Evolutionary conservation across 192 early-diverging fungal genomes (phyloP).

Genomic region (Coemansia sp.): DNA sequence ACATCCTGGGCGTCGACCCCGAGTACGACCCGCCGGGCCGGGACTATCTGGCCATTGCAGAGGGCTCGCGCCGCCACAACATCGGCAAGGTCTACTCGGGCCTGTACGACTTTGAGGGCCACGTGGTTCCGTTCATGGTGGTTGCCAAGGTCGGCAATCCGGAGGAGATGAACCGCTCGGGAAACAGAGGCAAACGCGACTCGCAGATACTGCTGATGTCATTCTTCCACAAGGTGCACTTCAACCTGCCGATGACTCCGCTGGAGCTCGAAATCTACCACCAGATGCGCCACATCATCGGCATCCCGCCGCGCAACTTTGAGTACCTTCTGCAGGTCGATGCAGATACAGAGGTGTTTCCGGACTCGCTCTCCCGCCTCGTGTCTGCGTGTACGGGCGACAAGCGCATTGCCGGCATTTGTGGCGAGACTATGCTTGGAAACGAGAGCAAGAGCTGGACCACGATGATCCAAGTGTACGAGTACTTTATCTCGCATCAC

Average conservation of each 20-base stretch:
- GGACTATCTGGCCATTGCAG: conserved; percentile 85
- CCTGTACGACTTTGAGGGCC: conserved; percentile 87
- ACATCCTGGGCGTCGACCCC: conserved; percentile 87
- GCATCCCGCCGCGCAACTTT: conserved; percentile 78
- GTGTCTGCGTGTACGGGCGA: conserved; percentile 80
- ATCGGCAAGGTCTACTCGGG: conserved; percentile 97
- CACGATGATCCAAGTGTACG: conserved; percentile 98
- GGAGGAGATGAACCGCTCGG: conserved; percentile 79
- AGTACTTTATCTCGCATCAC: conserved; percentile 93
- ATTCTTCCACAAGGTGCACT: conserved; percentile 95
- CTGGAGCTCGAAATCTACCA: conserved; percentile 97
- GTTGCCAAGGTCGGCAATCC: conserved; percentile 94
- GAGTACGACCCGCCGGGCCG: conserved; percentile 72
- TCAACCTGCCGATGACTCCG: conserved; percentile 87
- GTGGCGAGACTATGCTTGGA: conserved; percentile 89
- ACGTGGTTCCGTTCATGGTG: conserved; percentile 91
- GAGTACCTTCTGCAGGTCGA: conserved; percentile 82
- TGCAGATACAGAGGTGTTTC: conserved; percentile 82
- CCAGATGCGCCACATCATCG: conserved; percentile 97
- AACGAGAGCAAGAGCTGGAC: conserved; percentile 92
- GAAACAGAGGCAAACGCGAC: conserved; percentile 98
- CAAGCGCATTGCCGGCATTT: conserved; percentile 81
- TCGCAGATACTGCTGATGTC: conserved; percentile 96
- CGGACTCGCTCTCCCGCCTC: conserved; percentile 86
- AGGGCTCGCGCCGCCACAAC: conserved; percentile 89